Evolutionary conservation across 805 yeast species (phyloP).

Genomic region (Candida nanaspora): DNA sequence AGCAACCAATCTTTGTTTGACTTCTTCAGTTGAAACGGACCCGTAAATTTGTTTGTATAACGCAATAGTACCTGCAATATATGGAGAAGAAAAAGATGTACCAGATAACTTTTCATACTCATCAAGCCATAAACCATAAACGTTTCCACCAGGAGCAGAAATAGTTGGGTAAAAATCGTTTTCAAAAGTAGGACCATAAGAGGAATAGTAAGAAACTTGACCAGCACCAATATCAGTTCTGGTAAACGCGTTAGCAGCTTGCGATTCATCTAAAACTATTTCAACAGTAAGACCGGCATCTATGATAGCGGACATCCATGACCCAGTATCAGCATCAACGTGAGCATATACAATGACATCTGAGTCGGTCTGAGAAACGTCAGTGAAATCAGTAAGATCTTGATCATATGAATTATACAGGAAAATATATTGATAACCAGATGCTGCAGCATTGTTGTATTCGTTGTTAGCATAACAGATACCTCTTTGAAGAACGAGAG

Average conservation of each 20-base stretch:
- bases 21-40: constrained; percentile 1
- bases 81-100: constrained; percentile 14
- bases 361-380: not conserved
- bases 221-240: constrained; percentile 7
- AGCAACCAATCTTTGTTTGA: constrained; percentile 3
- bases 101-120: constrained; percentile 8
- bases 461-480: constrained; percentile 1
- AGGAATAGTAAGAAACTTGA: constrained; percentile 8
- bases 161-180: constrained; percentile 11
- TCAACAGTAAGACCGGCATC: constrained; percentile 1
- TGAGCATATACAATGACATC: not conserved
- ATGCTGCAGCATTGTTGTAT: not conserved
- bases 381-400: not conserved
- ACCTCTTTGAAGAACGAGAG: constrained; percentile 1
- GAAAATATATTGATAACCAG: not conserved
- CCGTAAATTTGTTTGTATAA: constrained; percentile 6
- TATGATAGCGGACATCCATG: constrained; percentile 2
- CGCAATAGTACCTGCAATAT: constrained; percentile 13
- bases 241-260: not conserved
- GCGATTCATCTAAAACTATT: not conserved
- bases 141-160: constrained; percentile 16
- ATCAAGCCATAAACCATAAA: constrained; percentile 7
- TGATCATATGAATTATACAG: constrained; percentile 1
- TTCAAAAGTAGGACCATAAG: constrained; percentile 15
- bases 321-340: constrained; percentile 4